phyloP scores from a whole-genome alignment of 805 yeast species.

The Starmerella davenportii region DNA sequence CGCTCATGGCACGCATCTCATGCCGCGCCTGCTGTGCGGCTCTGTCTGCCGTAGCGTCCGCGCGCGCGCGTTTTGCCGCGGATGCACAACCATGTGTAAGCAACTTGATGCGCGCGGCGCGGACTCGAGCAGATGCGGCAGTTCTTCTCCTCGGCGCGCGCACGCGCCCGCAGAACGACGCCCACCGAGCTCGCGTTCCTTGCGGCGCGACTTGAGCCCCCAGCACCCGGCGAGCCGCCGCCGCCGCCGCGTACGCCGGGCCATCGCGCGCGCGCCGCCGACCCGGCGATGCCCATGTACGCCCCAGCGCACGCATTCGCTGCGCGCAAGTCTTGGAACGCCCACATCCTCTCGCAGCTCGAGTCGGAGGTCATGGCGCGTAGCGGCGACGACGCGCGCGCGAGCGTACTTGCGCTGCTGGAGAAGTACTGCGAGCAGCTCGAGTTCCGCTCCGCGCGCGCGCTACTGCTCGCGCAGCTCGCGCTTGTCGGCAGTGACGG shows the following conservation, averaged over 20 bases:
- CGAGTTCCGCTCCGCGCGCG: constrained; percentile 15
- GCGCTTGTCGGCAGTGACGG: constrained; percentile 6
- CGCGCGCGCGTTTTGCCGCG: too few relatives aligned
- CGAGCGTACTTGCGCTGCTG: constrained; percentile 3
- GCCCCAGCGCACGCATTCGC: background rate
- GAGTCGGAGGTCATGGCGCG: background rate
- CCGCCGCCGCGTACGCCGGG: background rate
- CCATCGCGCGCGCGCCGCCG: background rate
- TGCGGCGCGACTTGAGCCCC: background rate
- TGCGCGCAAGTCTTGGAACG: too few relatives aligned
- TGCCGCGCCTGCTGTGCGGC: too few relatives aligned
- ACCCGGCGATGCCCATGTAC: background rate
- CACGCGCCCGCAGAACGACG: background rate
- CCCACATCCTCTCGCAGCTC: background rate
- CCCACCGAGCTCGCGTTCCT: background rate
- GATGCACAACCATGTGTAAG: too few relatives aligned
- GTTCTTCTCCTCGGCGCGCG: background rate
- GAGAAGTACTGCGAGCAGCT: constrained; percentile 9
- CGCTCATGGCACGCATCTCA: too few relatives aligned
- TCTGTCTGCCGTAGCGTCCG: too few relatives aligned
- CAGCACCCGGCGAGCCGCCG: background rate
- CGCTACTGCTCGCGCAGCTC: constrained; percentile 8
- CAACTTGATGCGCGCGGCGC: background rate
- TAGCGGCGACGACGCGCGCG: background rate
- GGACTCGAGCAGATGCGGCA: background rate